Percentiles rank a stretch among this genome's conserved stretches.
Evolutionary conservation across 495 filamentous ascomycete species (phyloP).

Genomic region (Lindgomyces ingoldianus): DNA sequence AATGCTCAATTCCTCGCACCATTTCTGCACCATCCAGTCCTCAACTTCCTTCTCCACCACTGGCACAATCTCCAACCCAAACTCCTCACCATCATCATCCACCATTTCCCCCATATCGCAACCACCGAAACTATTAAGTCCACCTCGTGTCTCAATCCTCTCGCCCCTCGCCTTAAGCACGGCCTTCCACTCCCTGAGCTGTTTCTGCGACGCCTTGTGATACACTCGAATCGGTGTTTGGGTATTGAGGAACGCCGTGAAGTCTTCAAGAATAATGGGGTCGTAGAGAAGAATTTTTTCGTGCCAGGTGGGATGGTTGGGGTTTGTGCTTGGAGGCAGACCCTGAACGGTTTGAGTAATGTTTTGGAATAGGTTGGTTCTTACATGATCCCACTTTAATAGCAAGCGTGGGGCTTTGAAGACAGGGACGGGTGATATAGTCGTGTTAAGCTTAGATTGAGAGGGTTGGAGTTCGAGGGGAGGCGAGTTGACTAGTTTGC

Average conservation of each 20-base stretch:
- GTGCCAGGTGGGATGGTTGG: slow-evolving; percentile 65
- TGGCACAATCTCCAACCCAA: neutral
- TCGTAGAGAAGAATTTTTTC: slow-evolving; percentile 95
- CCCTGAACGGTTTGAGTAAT: slow-evolving; percentile 67
- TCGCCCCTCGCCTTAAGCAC: neutral
- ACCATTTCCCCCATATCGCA: neutral
- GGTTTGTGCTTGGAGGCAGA: slow-evolving; percentile 54
- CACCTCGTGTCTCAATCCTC: neutral
- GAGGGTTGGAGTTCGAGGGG: neutral
- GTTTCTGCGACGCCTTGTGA: slow-evolving; percentile 28
- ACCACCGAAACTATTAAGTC: neutral
- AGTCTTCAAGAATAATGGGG: slow-evolving; percentile 84
- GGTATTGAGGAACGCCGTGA: slow-evolving; percentile 79
- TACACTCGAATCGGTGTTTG: slow-evolving; percentile 44
- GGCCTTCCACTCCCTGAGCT: slow-evolving; percentile 21
- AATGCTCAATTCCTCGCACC: slow-evolving; percentile 34
- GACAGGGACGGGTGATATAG: neutral
- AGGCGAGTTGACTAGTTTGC: neutral
- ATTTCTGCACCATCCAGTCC: slow-evolving; percentile 15
- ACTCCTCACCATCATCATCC: neutral
- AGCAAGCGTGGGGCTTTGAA: neutral
- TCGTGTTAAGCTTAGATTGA: neutral
- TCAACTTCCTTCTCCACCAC: slow-evolving; percentile 25
- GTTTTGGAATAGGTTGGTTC: slow-evolving; percentile 51
- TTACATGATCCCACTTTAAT: slow-evolving; percentile 30